phyloP scores from a whole-genome alignment of 2,329 filamentous ascomycete species.

The Sclerotinia spermophila region DNA sequence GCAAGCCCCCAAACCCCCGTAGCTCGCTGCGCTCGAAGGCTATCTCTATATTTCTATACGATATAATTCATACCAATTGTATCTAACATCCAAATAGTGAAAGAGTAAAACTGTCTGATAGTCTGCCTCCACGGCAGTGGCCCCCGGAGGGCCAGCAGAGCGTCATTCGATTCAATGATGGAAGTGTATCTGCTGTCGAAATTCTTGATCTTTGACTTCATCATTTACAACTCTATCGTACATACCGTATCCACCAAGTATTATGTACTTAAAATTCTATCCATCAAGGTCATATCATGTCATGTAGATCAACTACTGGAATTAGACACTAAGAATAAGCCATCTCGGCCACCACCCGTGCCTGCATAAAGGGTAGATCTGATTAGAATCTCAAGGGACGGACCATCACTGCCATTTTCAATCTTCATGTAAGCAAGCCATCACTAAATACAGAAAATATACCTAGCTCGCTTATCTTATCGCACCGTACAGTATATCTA shows the following conservation, averaged over 20 bases:
- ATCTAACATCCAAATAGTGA: not conserved
- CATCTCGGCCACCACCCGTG: not conserved
- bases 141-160: not conserved
- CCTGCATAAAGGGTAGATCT: not conserved
- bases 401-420: too few relatives aligned
- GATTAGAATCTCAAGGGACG: not conserved
- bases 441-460: not conserved
- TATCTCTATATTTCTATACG: not conserved
- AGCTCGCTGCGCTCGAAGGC: not conserved
- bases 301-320: not conserved
- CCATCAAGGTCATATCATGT: not conserved
- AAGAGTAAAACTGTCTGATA: not conserved
- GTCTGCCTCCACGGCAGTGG: constrained; percentile 6
- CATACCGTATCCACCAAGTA: not conserved
- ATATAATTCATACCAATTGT: too few relatives aligned
- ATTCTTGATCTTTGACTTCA: not conserved
- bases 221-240: not conserved
- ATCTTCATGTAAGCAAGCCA: not conserved
- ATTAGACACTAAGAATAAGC: not conserved
- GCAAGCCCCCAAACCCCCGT: not conserved
- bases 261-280: not conserved
- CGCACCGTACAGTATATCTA: not conserved
- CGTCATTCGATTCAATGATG: not conserved
- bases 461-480: constrained; percentile 8
- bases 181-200: not conserved